phyloP scores from a whole-genome alignment of 2,329 filamentous ascomycete genomes.

The Simplicillium aogashimaense region DNA sequence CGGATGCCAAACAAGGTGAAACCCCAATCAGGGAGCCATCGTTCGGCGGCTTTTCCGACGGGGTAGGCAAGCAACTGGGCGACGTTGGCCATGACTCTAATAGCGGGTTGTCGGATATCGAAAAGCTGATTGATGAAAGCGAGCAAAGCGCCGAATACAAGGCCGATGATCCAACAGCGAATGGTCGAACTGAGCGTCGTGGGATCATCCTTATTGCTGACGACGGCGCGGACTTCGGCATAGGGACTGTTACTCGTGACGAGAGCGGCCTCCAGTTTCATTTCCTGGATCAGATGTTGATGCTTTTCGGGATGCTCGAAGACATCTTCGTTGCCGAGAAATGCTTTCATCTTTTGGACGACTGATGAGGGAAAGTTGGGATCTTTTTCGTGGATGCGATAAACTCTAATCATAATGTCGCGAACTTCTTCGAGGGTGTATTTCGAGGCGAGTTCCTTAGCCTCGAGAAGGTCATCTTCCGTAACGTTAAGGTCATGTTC shows the following conservation, averaged over 20 bases:
- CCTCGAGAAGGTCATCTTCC: conserved; percentile 34
- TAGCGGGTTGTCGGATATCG: conserved; percentile 44
- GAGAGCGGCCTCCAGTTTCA: conserved; percentile 44
- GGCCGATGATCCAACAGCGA: conserved; percentile 42
- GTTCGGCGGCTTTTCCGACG: conserved; percentile 39
- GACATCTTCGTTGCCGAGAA: conserved; percentile 30
- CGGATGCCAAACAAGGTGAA: conserved; percentile 35
- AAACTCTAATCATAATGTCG: conserved; percentile 29
- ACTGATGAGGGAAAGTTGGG: conserved; percentile 30
- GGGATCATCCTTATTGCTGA: conserved; percentile 44
- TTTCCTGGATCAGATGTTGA: conserved; percentile 37
- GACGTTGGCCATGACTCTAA: conserved; percentile 43
- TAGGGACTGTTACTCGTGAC: conserved; percentile 48
- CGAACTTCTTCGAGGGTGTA: conserved; percentile 32
- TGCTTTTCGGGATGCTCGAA: conserved; percentile 34
- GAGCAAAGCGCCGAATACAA: conserved; percentile 37
- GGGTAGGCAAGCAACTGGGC: conserved; percentile 48
- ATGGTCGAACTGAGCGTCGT: conserved; percentile 41
- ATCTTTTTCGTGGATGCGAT: conserved; percentile 30
- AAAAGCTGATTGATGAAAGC: conserved; percentile 48
- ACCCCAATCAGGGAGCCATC: conserved; percentile 37
- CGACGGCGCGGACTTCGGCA: conserved; percentile 45
- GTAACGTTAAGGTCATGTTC: conserved; percentile 33
- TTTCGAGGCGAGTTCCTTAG: conserved; percentile 30
- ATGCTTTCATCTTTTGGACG: conserved; percentile 28